Evolutionary conservation across 495 filamentous ascomycete genomes (phyloP).

Genomic region (Aeminium ludgeri): DNA sequence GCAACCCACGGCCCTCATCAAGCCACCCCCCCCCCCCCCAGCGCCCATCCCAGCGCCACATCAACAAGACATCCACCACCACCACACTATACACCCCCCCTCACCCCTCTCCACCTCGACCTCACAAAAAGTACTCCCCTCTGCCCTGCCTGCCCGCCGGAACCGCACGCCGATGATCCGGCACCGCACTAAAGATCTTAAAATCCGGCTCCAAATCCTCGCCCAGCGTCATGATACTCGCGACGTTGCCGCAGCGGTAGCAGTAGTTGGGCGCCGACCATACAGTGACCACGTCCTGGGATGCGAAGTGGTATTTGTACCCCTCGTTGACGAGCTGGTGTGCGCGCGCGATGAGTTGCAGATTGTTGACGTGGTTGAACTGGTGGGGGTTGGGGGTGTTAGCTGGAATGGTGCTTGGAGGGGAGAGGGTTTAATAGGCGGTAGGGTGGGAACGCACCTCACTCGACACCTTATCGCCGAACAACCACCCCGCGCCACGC

Average conservation of each 20-base stretch:
- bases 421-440: not conserved
- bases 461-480: conserved; percentile 92
- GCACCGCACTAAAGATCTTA: conserved; percentile 87
- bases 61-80: too few species aligned
- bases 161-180: conserved; percentile 76
- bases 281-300: conserved; percentile 96
- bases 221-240: conserved; percentile 86
- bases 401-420: not conserved
- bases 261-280: conserved; percentile 99
- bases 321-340: conserved; percentile 97
- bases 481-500: conserved; percentile 89
- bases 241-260: conserved; percentile 94
- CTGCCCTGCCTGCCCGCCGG: conserved; percentile 65
- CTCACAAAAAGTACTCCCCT: conserved; percentile 88
- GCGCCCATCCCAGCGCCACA: too few species aligned
- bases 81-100: too few species aligned
- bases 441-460: conserved; percentile 33
- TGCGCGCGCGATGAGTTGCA: conserved; percentile 85
- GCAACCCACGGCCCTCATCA: too few species aligned
- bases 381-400: conserved; percentile 10
- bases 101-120: too few species aligned
- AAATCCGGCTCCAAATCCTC: conserved; percentile 75
- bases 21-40: too few species aligned
- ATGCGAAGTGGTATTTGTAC: conserved; percentile 93
- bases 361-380: conserved; percentile 94